Base-by-base conservation (phyloP, 495 filamentous ascomycete genomes). In the Clavariopsis aquatica region DNA sequence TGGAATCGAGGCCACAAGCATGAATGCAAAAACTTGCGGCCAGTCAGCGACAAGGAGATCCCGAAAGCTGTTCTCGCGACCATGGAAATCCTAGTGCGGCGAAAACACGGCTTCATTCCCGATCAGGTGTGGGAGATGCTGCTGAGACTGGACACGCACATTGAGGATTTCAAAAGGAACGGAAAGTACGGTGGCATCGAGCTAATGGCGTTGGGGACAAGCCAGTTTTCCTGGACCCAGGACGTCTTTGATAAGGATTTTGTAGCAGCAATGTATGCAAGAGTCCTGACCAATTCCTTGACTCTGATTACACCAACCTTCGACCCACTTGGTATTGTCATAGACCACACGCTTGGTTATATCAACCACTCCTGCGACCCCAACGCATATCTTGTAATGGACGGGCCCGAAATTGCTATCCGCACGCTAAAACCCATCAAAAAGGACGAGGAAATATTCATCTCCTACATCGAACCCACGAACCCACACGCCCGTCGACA, bases 301-400 rank as follows among this genome's bases (percentile, higher is more conserved):
- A 85, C 85, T n/a, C 72, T 90, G 9, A 81, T 83, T 13, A 85
- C 81, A 6, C 74, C 79, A 15, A 75, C 80, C 2, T 82, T 84
- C 38, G 85, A 87, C 55, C 78, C 83, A 2, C 76, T 89, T 45
- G 89, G 89, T 13, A 76, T 86, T 12, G 83, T 80, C 46, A 67
- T 91, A 38, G 85, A 89, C 57, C 78, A 84, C 1, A 73, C 81
- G 5, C 80, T 82, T 0, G 77, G 83, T 41, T 69, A 80, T 12
- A 80, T 87, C 67, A 91, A 91, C 72, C 89, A 92, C 75, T 87
- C 83, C 54, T 91, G 89, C 74, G 77, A 81, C 36, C 86, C 86
- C 28, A 92, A 89, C 62, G 79, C 84, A n/a, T 77, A 82, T 15
- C 78, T 89, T 31, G 79, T 83, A 15, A 87, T 89, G 67, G 84